phyloP scores from a whole-genome alignment of 2,329 filamentous ascomycete genomes.

The Fusarium nisikadoi region DNA sequence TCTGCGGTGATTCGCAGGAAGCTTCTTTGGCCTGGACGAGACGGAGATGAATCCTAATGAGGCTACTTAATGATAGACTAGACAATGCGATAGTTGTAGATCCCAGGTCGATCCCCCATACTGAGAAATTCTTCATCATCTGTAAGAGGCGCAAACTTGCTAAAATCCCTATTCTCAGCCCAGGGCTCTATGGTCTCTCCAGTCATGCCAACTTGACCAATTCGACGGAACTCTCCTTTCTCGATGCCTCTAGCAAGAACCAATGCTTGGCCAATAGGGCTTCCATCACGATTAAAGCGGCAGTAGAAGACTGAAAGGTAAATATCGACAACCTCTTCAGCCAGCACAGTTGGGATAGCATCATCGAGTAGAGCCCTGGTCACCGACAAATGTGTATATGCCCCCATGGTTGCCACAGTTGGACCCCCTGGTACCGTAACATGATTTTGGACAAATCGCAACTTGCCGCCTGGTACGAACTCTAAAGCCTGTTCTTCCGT shows the following conservation, averaged over 20 bases:
- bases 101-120: neutral
- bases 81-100: constrained; percentile 29
- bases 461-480: constrained; percentile 27
- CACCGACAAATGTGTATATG: neutral
- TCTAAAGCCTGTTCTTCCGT: constrained; percentile 28
- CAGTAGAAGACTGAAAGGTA: constrained; percentile 26
- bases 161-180: constrained; percentile 17
- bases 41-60: constrained; percentile 31
- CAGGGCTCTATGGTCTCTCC: neutral
- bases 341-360: neutral
- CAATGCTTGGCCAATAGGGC: constrained; percentile 2
- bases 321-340: constrained; percentile 2
- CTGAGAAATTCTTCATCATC: constrained; percentile 21
- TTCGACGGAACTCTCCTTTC: constrained; percentile 30
- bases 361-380: constrained; percentile 21
- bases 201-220: constrained; percentile 12
- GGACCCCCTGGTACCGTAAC: neutral
- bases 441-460: constrained; percentile 20
- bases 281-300: neutral
- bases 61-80: neutral
- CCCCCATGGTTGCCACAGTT: neutral
- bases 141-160: constrained; percentile 15
- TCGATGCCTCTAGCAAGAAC: constrained; percentile 10
- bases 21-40: constrained; percentile 43
- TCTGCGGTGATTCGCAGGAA: constrained; percentile 36